Evolutionary conservation across 495 filamentous ascomycete species (phyloP).

Genomic region (Aspergillus diversus): DNA sequence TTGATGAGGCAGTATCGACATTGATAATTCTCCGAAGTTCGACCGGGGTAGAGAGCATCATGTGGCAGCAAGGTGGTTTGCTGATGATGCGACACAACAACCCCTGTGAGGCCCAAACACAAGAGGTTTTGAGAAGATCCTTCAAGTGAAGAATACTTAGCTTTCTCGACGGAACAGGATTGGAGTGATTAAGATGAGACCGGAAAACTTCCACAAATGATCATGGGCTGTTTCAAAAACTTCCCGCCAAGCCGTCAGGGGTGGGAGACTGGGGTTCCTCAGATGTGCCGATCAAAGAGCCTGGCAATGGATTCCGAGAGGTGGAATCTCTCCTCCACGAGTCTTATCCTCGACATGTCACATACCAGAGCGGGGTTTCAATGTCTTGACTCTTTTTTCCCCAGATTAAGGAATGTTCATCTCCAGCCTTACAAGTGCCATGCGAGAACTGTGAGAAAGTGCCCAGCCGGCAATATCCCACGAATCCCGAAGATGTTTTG

Average conservation of each 20-base stretch:
- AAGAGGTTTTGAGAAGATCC: conserved; percentile 4
- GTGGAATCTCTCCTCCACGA: conserved; percentile 12
- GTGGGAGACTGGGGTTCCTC: conserved; percentile 13
- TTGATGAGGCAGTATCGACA: neutral
- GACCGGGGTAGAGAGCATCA: conserved; percentile 1
- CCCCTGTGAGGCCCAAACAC: neutral
- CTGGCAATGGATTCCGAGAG: conserved; percentile 9
- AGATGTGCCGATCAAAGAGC: conserved; percentile 1
- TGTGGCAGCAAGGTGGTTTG: neutral
- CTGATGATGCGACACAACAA: neutral
- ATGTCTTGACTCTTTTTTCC: neutral
- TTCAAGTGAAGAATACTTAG: neutral
- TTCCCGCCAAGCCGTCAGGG: conserved; percentile 18
- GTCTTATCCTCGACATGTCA: neutral
- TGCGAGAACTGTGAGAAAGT: neutral
- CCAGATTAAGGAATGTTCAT: neutral
- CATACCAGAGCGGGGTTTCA: neutral
- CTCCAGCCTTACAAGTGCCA: neutral
- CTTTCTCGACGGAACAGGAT: neutral
- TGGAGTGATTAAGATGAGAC: conserved; percentile 22
- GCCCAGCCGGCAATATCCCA: conserved; percentile 1
- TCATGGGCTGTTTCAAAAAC: conserved; percentile 24
- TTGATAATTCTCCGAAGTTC: conserved; percentile 5
- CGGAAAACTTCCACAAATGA: conserved; percentile 28
- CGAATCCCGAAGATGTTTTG: neutral